phyloP scores from a whole-genome alignment of 345 rosid genomes.

The Eucalyptus decipiens region DNA sequence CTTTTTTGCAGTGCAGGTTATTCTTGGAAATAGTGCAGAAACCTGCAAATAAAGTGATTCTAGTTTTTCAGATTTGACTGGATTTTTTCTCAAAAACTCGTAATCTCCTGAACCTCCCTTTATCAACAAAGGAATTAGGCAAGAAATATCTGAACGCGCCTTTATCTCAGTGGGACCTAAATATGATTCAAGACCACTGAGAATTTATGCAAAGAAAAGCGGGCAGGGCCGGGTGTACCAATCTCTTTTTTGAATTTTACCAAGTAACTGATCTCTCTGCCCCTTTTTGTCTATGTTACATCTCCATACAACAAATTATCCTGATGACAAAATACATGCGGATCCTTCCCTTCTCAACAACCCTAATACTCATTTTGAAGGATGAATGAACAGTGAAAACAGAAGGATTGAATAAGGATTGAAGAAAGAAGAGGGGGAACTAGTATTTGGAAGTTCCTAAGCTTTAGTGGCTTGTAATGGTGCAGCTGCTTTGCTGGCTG shows the following conservation, averaged over 20 bases:
- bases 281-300: conserved; percentile 12
- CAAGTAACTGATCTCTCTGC: neutral
- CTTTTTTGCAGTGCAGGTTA: neutral
- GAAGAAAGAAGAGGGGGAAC: neutral
- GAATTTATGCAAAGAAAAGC: neutral
- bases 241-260: neutral
- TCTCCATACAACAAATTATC: conserved; percentile 10
- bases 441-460: neutral
- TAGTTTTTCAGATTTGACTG: neutral
- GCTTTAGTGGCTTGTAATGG: conserved; percentile 57
- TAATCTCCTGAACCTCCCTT: neutral
- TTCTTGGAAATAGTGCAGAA: neutral
- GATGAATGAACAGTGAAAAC: neutral
- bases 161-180: neutral
- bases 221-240: neutral
- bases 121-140: neutral
- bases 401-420: neutral
- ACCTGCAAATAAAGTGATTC: neutral
- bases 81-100: neutral
- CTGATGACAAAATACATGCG: neutral
- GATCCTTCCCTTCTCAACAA: neutral
- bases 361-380: conserved; percentile 1
- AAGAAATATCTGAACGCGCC: neutral
- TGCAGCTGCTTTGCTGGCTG: conserved; percentile 34
- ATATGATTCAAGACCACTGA: neutral